Percentiles rank a stretch among this genome's conserved stretches.
Evolutionary conservation across 441 rosid species (phyloP).

Genomic region (Brassica hybrid): DNA sequence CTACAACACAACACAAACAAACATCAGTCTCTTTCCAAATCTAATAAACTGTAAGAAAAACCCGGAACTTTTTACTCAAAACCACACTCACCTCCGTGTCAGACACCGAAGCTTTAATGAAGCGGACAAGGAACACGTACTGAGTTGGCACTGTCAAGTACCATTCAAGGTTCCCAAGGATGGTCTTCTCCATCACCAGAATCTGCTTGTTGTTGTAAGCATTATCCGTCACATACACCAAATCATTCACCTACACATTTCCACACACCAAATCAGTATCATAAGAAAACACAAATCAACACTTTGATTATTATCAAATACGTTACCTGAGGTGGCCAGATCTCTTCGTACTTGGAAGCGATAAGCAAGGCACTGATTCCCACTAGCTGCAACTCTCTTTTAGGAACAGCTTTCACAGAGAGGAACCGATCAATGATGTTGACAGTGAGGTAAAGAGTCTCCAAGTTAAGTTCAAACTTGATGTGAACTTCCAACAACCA

Average conservation of each 20-base stretch:
- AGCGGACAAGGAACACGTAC: too few species aligned
- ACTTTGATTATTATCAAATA: neutral
- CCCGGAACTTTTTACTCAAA: neutral
- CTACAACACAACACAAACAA: slow-evolving; percentile 18
- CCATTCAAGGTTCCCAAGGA: too few species aligned
- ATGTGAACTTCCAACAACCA: slow-evolving; percentile 48
- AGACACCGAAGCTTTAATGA: too few species aligned
- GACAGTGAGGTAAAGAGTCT: too few species aligned
- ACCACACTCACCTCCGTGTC: neutral
- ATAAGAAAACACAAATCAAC: neutral
- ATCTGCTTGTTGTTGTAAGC: slow-evolving; percentile 58
- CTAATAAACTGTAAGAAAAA: neutral
- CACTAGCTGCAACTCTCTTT: too few species aligned
- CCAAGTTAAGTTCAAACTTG: too few species aligned
- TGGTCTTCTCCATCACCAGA: slow-evolving; percentile 49
- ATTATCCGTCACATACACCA: slow-evolving; percentile 62
- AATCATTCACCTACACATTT: slow-evolving; percentile 45
- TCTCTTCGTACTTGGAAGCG: slow-evolving; percentile 45
- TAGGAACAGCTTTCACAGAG: too few species aligned
- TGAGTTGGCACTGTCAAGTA: too few species aligned
- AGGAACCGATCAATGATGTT: too few species aligned
- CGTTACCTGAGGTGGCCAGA: slow-evolving; percentile 63
- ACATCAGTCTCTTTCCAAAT: slow-evolving; percentile 21
- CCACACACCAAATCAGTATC: slow-evolving; percentile 2
- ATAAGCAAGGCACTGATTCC: too few species aligned